These are phyloP conservation scores for Spinellus fusiger DNA, from an alignment of 192 early-diverging fungal genomes.

Conservation along the genomic window DNA sequence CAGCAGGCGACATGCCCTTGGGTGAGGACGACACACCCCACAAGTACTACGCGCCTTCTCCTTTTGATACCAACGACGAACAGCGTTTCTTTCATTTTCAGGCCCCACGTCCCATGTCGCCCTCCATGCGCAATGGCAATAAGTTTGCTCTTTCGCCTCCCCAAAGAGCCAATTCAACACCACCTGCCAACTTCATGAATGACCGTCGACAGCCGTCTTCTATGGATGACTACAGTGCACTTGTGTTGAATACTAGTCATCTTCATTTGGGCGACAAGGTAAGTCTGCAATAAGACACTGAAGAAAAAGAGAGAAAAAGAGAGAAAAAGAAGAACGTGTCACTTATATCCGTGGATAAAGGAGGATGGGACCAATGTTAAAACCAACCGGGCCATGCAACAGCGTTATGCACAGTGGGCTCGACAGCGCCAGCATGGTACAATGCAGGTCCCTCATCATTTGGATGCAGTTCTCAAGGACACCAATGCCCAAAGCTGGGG, in stretches of 20 bases:
- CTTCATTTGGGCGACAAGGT: background rate
- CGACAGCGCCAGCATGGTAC: background rate
- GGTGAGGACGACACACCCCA: background rate
- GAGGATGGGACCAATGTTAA: background rate
- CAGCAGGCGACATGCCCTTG: constrained; percentile 1
- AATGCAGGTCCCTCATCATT: constrained; percentile 2
- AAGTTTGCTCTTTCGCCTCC: constrained; percentile 15
- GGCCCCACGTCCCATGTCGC: constrained; percentile 17
- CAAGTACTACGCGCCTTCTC: background rate
- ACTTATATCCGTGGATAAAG: background rate
- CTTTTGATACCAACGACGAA: constrained; percentile 1
- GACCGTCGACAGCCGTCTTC: constrained; percentile 1
- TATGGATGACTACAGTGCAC: constrained; percentile 10
- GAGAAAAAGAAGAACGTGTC: background rate
- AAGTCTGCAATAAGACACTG: too few species aligned
- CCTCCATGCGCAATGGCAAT: constrained; percentile 7
- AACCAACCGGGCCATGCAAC: constrained; percentile 5
- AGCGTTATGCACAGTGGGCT: constrained; percentile 12
- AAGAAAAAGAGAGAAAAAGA: background rate
- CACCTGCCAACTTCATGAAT: constrained; percentile 10
- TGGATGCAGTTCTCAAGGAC: constrained; percentile 15
- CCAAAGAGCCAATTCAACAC: constrained; percentile 15
- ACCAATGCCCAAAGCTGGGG: background rate
- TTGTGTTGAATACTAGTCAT: background rate
- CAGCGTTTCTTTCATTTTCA: constrained; percentile 5